Percentiles rank a stretch among this genome's conserved stretches.
phyloP scores from a whole-genome alignment of 2,329 filamentous ascomycete species.

The Pleurostoma richardsiae region DNA sequence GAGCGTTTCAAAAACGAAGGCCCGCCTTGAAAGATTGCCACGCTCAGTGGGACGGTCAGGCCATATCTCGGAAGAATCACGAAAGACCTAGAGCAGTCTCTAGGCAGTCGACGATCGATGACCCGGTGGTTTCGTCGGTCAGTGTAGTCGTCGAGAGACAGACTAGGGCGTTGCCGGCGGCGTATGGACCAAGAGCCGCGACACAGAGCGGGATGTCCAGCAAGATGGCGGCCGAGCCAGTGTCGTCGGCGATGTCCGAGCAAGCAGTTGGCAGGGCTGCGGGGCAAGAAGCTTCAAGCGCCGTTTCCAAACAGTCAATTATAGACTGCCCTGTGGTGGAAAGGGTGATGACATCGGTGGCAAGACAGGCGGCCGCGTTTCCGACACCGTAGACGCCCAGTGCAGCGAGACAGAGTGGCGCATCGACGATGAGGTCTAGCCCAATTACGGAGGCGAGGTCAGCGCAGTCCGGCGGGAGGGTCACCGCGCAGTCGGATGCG shows the following conservation, averaged over 20 bases:
- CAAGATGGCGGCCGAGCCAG: not conserved
- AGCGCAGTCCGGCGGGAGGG: conserved; percentile 3
- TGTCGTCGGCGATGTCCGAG: not conserved
- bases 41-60: too few species aligned
- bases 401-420: conserved; percentile 18
- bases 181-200: conserved; percentile 7
- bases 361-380: conserved; percentile 4
- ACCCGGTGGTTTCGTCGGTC: conserved; percentile 1
- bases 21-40: too few species aligned
- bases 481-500: conserved; percentile 1
- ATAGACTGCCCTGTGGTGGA: conserved; percentile 2
- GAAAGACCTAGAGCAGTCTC: conserved; percentile 1
- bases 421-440: conserved; percentile 13
- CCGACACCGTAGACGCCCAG: conserved; percentile 18
- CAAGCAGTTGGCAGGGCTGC: conserved; percentile 8
- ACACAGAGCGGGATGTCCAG: conserved; percentile 7
- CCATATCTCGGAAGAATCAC: not conserved
- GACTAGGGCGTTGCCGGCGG: not conserved
- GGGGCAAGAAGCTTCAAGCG: conserved; percentile 8
- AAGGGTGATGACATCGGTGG: not conserved
- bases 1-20: too few species aligned
- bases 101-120: conserved; percentile 8
- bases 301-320: conserved; percentile 4
- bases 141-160: conserved; percentile 7
- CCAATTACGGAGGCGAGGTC: conserved; percentile 1